Evolutionary conservation across 169 alveolate species (phyloP).

Genomic region (Miamiensis avidus): DNA sequence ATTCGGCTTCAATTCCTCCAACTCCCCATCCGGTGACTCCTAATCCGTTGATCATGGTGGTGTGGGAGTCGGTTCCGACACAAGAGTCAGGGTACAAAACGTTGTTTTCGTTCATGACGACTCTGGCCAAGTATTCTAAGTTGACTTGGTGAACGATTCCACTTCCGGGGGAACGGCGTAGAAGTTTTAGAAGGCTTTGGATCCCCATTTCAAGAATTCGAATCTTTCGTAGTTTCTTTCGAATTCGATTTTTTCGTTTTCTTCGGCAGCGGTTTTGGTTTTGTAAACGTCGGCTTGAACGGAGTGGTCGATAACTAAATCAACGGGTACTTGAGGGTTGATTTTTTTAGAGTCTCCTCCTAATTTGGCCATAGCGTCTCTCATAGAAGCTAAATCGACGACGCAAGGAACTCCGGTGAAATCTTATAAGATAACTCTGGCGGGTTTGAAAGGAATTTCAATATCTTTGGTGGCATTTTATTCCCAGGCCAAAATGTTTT

Average conservation of each 20-base stretch:
- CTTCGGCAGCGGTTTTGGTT: slow-evolving; percentile 78
- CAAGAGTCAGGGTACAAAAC: slow-evolving; percentile 94
- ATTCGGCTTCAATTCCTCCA: slow-evolving; percentile 99
- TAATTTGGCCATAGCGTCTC: slow-evolving; percentile 90
- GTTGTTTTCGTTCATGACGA: slow-evolving; percentile 74
- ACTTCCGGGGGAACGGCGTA: slow-evolving; percentile 97
- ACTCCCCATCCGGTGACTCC: slow-evolving; percentile 97
- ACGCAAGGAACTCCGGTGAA: slow-evolving; percentile 97
- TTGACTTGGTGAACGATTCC: slow-evolving; percentile 96
- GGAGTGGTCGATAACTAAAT: slow-evolving; percentile 95
- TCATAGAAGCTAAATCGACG: slow-evolving; percentile 97
- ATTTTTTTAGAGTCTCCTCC: slow-evolving; percentile 93
- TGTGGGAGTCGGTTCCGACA: slow-evolving; percentile 97
- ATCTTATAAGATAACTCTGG: slow-evolving; percentile 96
- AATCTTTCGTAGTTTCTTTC: slow-evolving; percentile 94
- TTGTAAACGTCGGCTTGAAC: slow-evolving; percentile 95
- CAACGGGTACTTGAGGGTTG: slow-evolving; percentile 96
- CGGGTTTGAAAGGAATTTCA: slow-evolving; percentile 96
- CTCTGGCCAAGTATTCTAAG: slow-evolving; percentile 83
- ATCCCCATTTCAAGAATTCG: slow-evolving; percentile 96
- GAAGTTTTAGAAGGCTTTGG: slow-evolving; percentile 92
- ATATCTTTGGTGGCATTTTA: slow-evolving; percentile 69
- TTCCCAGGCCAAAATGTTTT: slow-evolving; percentile 93
- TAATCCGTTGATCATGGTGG: slow-evolving; percentile 98
- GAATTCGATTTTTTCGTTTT: slow-evolving; percentile 93